Percentiles rank a stretch among this genome's conserved stretches.
These are phyloP conservation scores for Trichoderma simmonsii DNA, from an alignment of 2,329 filamentous ascomycete species.

Conservation along the genomic window DNA sequence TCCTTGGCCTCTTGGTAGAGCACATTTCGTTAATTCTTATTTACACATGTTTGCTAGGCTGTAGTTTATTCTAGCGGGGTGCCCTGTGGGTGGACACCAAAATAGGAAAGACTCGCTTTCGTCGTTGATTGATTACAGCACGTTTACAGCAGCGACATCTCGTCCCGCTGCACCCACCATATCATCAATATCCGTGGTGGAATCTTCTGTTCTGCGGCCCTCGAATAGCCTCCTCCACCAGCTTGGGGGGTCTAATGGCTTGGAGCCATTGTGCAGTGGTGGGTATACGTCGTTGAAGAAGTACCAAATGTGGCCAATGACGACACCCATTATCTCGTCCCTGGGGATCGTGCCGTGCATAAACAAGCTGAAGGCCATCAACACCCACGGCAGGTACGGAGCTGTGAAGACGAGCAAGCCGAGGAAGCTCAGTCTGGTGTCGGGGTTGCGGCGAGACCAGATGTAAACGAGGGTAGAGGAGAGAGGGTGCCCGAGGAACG, in stretches of 20 bases:
- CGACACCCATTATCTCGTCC: constrained; percentile 92
- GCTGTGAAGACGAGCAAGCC: constrained; percentile 89
- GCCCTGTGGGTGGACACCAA: neutral
- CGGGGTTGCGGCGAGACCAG: constrained; percentile 92
- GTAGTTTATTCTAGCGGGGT: neutral
- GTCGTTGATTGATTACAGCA: neutral
- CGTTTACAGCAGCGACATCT: constrained; percentile 20
- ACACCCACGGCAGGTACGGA: constrained; percentile 91
- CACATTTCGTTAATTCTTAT: neutral
- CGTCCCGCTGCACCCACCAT: constrained; percentile 55
- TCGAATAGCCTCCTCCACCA: constrained; percentile 91
- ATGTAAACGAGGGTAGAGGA: constrained; percentile 96
- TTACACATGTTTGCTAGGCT: neutral
- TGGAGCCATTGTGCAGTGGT: constrained; percentile 76
- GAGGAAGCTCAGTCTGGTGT: constrained; percentile 83
- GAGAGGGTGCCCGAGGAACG: constrained; percentile 89
- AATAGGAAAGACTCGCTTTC: neutral
- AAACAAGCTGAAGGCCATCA: constrained; percentile 90
- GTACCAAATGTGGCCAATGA: constrained; percentile 96
- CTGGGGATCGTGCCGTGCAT: constrained; percentile 87
- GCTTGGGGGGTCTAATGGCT: constrained; percentile 81
- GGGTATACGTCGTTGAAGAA: constrained; percentile 98
- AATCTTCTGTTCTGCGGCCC: constrained; percentile 46
- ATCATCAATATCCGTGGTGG: constrained; percentile 56
- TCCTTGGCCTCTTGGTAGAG: neutral